A percentile compares a stretch with the other conserved stretches of the same genome.
Evolutionary conservation across 768 basidiomycete species (phyloP).

Genomic region (Serendipita sp.): DNA sequence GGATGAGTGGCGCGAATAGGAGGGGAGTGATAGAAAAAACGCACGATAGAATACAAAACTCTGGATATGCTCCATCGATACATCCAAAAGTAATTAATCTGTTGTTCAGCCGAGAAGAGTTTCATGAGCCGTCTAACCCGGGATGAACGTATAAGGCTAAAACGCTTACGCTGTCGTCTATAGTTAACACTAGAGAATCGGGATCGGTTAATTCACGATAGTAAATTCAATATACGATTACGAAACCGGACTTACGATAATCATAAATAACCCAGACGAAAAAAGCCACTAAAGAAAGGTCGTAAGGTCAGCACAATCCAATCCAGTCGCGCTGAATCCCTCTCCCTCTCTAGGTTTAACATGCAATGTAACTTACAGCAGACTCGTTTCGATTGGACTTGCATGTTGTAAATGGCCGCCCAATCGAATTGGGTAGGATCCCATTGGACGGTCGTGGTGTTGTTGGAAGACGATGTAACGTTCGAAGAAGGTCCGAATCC

Average conservation of each 20-base stretch:
- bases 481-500: no score
- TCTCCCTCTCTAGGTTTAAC: no score
- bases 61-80: slow-evolving; percentile 3
- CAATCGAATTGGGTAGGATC: background rate
- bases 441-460: background rate
- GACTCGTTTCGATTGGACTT: background rate
- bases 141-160: background rate
- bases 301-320: background rate
- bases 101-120: no score
- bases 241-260: background rate
- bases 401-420: background rate
- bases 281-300: background rate
- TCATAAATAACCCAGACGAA: slow-evolving; percentile 2
- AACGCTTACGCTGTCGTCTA: background rate
- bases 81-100: slow-evolving; percentile 1
- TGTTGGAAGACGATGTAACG: background rate
- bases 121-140: background rate
- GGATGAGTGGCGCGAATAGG: background rate
- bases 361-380: background rate
- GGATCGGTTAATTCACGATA: background rate
- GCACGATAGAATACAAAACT: background rate
- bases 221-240: background rate
- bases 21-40: background rate
- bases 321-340: background rate
- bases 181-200: background rate